Percentiles rank a stretch among this genome's conserved stretches.
phyloP scores from a whole-genome alignment of 2,329 filamentous ascomycete species.

The Metarhizium album region DNA sequence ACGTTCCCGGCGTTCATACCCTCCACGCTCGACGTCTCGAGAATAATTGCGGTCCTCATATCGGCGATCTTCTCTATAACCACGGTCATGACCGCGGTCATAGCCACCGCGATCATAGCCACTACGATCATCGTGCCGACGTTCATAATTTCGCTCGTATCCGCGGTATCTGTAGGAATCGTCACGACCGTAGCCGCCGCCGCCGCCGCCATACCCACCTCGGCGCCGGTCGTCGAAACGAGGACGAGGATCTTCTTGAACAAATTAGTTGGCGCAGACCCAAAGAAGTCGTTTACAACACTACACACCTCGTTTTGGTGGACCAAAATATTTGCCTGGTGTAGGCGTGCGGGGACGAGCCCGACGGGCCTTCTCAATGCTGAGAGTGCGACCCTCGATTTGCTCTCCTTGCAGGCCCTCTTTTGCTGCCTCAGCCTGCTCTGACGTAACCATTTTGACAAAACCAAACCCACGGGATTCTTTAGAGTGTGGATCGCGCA shows the following conservation, averaged over 20 bases:
- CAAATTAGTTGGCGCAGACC: neutral
- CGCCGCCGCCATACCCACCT: conserved; percentile 36
- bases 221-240: conserved; percentile 53
- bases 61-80: conserved; percentile 27
- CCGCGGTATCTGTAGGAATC: conserved; percentile 48
- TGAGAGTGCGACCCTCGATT: conserved; percentile 89
- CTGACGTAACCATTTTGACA: conserved; percentile 95
- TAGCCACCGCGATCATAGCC: conserved; percentile 30
- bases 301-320: conserved; percentile 83
- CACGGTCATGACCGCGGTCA: conserved; percentile 37
- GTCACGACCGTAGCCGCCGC: conserved; percentile 38
- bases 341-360: conserved; percentile 91
- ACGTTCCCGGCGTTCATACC: conserved; percentile 38
- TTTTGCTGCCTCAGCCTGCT: conserved; percentile 93
- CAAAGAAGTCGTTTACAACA: neutral
- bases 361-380: conserved; percentile 97
- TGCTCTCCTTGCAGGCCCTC: conserved; percentile 91
- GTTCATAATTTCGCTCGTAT: conserved; percentile 31
- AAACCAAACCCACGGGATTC: conserved; percentile 98
- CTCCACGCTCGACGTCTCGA: conserved; percentile 48
- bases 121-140: conserved; percentile 33
- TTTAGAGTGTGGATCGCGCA: conserved; percentile 96
- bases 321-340: conserved; percentile 97
- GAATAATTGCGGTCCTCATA: conserved; percentile 37
- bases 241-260: conserved; percentile 27